Conservation (phyloP, 2,329 filamentous ascomycete species). For the Ophiostoma sp. region DNA sequence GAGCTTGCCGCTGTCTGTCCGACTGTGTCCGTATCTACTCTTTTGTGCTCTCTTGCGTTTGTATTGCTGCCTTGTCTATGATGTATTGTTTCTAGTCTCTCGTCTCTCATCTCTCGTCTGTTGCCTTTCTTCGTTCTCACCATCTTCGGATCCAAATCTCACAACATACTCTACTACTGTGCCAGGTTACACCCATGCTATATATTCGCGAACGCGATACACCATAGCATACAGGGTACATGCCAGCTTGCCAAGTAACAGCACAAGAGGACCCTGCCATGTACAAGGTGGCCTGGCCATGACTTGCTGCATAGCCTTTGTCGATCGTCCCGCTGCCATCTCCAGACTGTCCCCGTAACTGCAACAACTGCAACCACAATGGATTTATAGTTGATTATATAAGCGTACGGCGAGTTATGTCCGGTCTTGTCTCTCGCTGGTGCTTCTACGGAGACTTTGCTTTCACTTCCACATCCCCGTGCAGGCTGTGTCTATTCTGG, state of each 20-base stretch:
- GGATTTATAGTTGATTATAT: background rate
- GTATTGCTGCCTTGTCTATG: background rate
- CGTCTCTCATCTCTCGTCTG: background rate
- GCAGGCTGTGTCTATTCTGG: background rate
- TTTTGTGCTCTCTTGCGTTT: background rate
- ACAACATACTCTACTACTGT: background rate
- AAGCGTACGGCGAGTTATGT: background rate
- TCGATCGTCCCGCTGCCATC: slow-evolving; percentile 3
- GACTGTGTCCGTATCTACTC: too few species aligned
- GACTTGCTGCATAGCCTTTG: slow-evolving; percentile 9
- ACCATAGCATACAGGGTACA: background rate
- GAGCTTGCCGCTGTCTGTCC: background rate
- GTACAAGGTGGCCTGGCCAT: background rate
- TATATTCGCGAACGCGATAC: background rate
- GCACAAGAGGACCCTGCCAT: background rate
- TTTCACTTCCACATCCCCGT: background rate
- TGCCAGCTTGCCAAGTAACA: background rate
- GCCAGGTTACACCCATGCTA: background rate
- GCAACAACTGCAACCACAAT: background rate
- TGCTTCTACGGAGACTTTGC: background rate
- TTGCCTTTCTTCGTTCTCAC: background rate
- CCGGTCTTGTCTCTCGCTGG: background rate
- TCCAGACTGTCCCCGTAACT: slow-evolving; percentile 6
- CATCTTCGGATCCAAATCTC: background rate
- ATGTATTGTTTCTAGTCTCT: background rate